Percentiles rank a stretch among this genome's conserved stretches.
Evolutionary conservation across 371 early-diverging fungal species (phyloP).

Genomic region (Mortierella sp.): DNA sequence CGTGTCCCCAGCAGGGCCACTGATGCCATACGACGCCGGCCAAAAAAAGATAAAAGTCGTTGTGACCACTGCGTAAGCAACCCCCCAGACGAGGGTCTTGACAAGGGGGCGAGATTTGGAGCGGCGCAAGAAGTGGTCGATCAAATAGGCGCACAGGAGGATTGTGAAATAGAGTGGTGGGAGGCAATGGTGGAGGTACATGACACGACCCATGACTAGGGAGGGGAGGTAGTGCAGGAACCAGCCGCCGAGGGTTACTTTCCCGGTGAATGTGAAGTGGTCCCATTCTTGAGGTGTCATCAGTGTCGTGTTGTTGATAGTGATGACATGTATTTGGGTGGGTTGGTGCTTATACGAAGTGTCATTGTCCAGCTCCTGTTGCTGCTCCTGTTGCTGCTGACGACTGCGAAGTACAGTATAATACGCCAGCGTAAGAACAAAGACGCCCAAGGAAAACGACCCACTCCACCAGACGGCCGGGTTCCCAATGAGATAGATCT

Average conservation of each 20-base stretch:
- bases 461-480: slow-evolving; percentile 96
- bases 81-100: slow-evolving; percentile 59
- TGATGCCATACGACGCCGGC: slow-evolving; percentile 87
- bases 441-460: slow-evolving; percentile 71
- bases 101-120: background rate
- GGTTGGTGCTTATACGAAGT: background rate
- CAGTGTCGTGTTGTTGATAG: background rate
- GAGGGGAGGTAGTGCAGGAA: slow-evolving; percentile 97
- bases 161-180: slow-evolving; percentile 97
- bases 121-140: slow-evolving; percentile 73
- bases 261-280: slow-evolving; percentile 75
- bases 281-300: slow-evolving; percentile 68
- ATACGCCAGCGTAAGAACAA: slow-evolving; percentile 60
- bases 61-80: slow-evolving; percentile 63
- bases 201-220: slow-evolving; percentile 96
- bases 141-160: slow-evolving; percentile 75
- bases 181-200: slow-evolving; percentile 98
- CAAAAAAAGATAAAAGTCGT: slow-evolving; percentile 80
- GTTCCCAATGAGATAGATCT: slow-evolving; percentile 97
- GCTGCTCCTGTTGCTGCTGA: background rate
- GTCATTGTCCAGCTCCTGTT: background rate
- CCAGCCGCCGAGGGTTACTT: slow-evolving; percentile 91
- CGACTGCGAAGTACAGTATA: slow-evolving; percentile 71
- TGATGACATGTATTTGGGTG: background rate
- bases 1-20: slow-evolving; percentile 70